A percentile compares a stretch with the other conserved stretches of the same genome.
These are phyloP conservation scores for Capronia americana DNA, from an alignment of 2,329 filamentous ascomycete species.

Conservation along the genomic window DNA sequence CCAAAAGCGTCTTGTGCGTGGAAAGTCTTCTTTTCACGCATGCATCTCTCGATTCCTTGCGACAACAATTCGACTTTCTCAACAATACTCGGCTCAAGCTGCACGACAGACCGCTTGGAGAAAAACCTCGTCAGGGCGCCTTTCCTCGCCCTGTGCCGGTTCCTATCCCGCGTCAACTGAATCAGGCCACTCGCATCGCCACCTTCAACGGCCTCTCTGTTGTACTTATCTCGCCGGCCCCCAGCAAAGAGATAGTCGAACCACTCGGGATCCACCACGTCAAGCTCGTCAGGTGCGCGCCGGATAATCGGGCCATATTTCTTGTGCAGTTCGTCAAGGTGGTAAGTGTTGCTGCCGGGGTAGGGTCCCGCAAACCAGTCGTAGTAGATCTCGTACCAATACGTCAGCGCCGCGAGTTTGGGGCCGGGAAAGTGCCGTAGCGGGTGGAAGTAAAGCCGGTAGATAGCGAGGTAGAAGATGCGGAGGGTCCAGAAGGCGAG, in stretches of 20 bases:
- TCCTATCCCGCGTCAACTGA: neutral
- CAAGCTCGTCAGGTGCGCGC: neutral
- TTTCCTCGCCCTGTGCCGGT: neutral
- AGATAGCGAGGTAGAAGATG: neutral
- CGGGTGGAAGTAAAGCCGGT: neutral
- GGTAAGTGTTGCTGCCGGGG: neutral
- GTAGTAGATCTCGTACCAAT: neutral
- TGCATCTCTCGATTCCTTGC: neutral
- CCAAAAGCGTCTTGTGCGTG: no score
- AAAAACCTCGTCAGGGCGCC: neutral
- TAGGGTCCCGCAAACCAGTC: neutral
- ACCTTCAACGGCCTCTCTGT: neutral
- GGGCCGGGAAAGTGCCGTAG: neutral
- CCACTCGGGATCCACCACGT: neutral
- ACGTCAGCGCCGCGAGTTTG: neutral
- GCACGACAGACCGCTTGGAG: neutral
- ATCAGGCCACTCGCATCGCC: neutral
- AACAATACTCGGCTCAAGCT: neutral
- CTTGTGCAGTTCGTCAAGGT: neutral
- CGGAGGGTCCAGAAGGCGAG: no score
- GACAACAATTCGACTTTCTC: neutral
- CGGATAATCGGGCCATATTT: neutral
- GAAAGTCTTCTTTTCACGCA: no score
- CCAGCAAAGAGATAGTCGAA: neutral
- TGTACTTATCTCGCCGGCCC: neutral